These are phyloP conservation scores for Sclerotinia sclerotiorum DNA, from an alignment of 2,329 filamentous ascomycete species.

Conservation along the genomic window DNA sequence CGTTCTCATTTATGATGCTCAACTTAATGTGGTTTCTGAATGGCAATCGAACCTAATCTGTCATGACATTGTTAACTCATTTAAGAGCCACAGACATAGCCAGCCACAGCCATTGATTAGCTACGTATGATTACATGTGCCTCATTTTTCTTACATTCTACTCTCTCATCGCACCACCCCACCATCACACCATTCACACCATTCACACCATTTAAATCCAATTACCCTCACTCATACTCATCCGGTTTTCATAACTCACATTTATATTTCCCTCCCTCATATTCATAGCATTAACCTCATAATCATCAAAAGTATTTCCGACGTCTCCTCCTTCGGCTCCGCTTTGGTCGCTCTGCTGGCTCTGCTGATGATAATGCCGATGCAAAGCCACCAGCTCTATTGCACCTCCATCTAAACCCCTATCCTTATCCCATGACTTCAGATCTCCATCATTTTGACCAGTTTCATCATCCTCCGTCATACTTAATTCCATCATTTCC, in stretches of 20 bases:
- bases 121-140: neutral
- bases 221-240: slow-evolving; percentile 23
- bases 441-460: neutral
- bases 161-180: neutral
- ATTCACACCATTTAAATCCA: slow-evolving; percentile 27
- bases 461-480: neutral
- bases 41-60: neutral
- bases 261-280: neutral
- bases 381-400: neutral
- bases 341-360: neutral
- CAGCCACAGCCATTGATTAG: neutral
- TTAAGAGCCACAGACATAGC: neutral
- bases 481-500: slow-evolving; percentile 13
- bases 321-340: neutral
- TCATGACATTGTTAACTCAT: neutral
- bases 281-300: slow-evolving; percentile 16
- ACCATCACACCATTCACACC: neutral
- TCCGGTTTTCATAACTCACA: neutral
- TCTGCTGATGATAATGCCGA: neutral
- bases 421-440: neutral
- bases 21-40: no score
- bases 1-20: neutral
- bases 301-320: neutral
- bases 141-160: neutral
- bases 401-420: neutral